phyloP scores from a whole-genome alignment of 2,329 filamentous ascomycete species.

The Fusarium luffae region DNA sequence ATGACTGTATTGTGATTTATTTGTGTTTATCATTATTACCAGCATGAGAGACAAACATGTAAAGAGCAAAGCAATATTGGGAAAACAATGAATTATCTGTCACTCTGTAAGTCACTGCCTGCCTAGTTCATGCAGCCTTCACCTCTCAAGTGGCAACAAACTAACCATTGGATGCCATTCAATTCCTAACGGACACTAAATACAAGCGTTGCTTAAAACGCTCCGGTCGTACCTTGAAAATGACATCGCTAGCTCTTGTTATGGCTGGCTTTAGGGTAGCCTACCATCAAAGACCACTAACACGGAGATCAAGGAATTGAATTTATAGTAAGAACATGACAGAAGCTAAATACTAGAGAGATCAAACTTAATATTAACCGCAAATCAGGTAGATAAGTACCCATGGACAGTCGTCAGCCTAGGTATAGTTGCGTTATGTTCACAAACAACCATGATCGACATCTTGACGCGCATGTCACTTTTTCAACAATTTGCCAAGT shows the following conservation, averaged over 20 bases:
- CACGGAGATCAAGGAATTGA: background rate
- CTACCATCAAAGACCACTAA: background rate
- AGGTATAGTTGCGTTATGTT: background rate
- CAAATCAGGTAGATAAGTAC: background rate
- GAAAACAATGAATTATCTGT: background rate
- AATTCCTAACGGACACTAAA: background rate
- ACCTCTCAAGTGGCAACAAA: background rate
- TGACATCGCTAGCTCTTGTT: background rate
- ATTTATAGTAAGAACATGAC: background rate
- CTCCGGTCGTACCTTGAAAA: background rate
- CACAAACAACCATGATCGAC: background rate
- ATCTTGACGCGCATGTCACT: background rate
- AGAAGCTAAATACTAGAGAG: background rate
- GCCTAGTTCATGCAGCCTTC: background rate
- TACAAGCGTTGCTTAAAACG: background rate
- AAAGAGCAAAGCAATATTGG: background rate
- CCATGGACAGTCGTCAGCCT: background rate
- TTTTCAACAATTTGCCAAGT: background rate
- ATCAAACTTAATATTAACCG: background rate
- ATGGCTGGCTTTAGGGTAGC: background rate
- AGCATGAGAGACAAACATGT: background rate
- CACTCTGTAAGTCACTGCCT: background rate
- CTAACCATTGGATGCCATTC: background rate
- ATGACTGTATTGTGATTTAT: background rate
- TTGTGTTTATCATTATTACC: background rate